Percentiles rank a stretch among this genome's conserved stretches.
Evolutionary conservation across 768 basidiomycete genomes (phyloP).

Genomic region (Butyriboletus loyo): DNA sequence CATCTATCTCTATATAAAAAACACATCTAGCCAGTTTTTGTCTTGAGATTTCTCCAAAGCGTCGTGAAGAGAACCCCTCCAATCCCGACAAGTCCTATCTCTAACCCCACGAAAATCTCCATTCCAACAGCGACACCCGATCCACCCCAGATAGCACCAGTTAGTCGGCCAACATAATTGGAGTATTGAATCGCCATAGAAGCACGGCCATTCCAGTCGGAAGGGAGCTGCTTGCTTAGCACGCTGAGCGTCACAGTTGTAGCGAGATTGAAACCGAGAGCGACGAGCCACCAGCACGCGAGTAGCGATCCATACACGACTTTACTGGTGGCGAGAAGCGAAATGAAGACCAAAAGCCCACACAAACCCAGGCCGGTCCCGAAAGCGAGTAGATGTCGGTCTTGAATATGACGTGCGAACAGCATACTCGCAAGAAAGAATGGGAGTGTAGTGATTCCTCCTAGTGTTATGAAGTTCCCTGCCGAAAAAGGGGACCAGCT

Average conservation of each 20-base stretch:
- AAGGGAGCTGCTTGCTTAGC: slow-evolving; percentile 65
- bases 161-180: slow-evolving; percentile 61
- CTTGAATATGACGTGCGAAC: slow-evolving; percentile 57
- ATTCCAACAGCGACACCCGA: slow-evolving; percentile 54
- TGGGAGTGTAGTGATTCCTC: slow-evolving; percentile 58
- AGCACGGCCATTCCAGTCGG: slow-evolving; percentile 53
- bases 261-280: slow-evolving; percentile 71
- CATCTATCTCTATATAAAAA: too few relatives aligned
- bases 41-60: slow-evolving; percentile 18
- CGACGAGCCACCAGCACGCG: slow-evolving; percentile 46
- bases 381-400: slow-evolving; percentile 53
- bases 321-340: slow-evolving; percentile 38
- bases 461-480: slow-evolving; percentile 69
- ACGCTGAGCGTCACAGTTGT: slow-evolving; percentile 66
- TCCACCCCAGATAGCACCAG: slow-evolving; percentile 67
- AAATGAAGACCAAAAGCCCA: slow-evolving; percentile 51
- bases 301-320: slow-evolving; percentile 50
- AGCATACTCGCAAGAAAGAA: slow-evolving; percentile 63
- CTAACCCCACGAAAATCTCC: slow-evolving; percentile 55
- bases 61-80: slow-evolving; percentile 44
- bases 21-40: background rate
- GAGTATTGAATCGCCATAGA: slow-evolving; percentile 64
- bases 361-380: slow-evolving; percentile 49
- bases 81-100: slow-evolving; percentile 57
- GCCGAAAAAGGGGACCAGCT: slow-evolving; percentile 60